Evolutionary conservation across 805 yeast species (phyloP).

Genomic region (Saccharomycopsis vini): DNA sequence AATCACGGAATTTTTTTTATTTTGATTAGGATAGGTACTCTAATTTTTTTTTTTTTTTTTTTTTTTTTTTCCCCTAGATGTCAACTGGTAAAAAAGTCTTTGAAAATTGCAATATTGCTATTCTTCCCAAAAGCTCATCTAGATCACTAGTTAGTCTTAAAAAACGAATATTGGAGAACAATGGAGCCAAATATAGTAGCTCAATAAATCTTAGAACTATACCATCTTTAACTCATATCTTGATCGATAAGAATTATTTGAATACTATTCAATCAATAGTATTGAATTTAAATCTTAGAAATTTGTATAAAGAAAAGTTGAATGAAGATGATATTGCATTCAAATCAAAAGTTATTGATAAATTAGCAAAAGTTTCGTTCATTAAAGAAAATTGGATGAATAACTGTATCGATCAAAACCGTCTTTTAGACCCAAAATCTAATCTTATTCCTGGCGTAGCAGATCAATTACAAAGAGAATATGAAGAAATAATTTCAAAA

Average conservation of each 20-base stretch:
- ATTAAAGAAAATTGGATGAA: constrained; percentile 13
- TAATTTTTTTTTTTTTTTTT: too few relatives aligned
- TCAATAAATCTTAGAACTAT: constrained; percentile 1
- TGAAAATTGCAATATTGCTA: too few relatives aligned
- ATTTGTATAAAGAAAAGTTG: background rate
- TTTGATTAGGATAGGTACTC: too few relatives aligned
- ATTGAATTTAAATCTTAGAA: background rate
- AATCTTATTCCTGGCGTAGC: background rate
- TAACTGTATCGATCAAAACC: constrained; percentile 7
- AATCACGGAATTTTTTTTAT: too few relatives aligned
- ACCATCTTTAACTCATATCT: constrained; percentile 6
- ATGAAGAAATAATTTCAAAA: background rate
- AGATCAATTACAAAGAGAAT: background rate
- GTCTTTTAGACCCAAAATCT: constrained; percentile 4
- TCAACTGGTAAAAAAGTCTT: too few relatives aligned
- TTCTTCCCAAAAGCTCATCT: background rate
- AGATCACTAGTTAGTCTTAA: constrained; percentile 11
- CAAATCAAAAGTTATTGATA: constrained; percentile 1
- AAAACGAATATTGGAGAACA: constrained; percentile 21
- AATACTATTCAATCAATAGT: background rate
- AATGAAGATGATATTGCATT: background rate
- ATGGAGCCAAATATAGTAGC: constrained; percentile 24
- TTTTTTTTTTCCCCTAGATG: too few relatives aligned
- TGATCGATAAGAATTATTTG: constrained; percentile 1
- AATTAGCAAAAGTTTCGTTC: constrained; percentile 5